Evolutionary conservation across 371 early-diverging fungal species (phyloP).

Genomic region (Syncephalastrum contaminatum): DNA sequence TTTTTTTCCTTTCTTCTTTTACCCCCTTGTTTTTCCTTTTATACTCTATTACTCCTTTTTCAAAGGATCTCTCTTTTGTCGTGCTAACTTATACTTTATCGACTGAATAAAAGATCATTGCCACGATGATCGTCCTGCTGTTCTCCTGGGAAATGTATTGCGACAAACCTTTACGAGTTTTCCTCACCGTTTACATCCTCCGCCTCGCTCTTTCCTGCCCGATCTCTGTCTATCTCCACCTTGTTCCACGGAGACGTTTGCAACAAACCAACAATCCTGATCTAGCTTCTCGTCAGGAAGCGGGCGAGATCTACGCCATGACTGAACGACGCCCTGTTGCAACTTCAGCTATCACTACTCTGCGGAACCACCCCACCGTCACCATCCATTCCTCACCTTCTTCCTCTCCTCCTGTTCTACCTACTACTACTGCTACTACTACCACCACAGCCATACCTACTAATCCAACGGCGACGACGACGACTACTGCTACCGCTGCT

Average conservation of each 20-base stretch:
- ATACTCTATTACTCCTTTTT: no score
- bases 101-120: conserved; percentile 19
- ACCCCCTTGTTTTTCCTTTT: neutral
- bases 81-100: no score
- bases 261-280: conserved; percentile 5
- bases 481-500: neutral
- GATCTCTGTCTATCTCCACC: conserved; percentile 40
- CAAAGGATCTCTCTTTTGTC: no score
- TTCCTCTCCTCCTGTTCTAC: conserved; percentile 8
- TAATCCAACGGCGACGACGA: neutral
- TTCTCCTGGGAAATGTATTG: conserved; percentile 49
- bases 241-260: conserved; percentile 37
- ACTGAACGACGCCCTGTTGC: conserved; percentile 28
- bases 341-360: conserved; percentile 21
- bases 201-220: conserved; percentile 42
- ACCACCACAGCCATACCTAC: neutral
- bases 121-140: conserved; percentile 33
- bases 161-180: conserved; percentile 46
- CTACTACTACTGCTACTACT: conserved; percentile 6
- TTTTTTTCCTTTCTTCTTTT: neutral
- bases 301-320: conserved; percentile 36
- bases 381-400: conserved; percentile 13
- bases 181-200: conserved; percentile 42
- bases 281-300: conserved; percentile 18
- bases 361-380: conserved; percentile 10